These are phyloP conservation scores for Aspergillus costaricaensis DNA, from an alignment of 2,329 filamentous ascomycete species.

Conservation along the genomic window DNA sequence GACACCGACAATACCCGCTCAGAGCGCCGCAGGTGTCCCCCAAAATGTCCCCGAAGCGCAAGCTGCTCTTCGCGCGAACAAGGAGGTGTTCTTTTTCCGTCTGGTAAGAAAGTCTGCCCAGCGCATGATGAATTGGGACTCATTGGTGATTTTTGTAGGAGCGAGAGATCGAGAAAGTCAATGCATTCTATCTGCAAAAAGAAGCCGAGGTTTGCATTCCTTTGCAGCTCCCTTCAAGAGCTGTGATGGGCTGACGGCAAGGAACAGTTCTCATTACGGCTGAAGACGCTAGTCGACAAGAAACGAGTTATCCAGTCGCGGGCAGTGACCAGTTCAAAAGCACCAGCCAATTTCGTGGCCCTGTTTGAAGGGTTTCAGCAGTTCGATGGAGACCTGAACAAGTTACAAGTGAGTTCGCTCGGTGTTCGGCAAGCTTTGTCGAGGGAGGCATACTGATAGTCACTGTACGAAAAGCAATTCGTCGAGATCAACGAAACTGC, in stretches of 20 bases:
- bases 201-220: constrained; percentile 78
- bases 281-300: constrained; percentile 92
- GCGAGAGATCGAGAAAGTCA: constrained; percentile 97
- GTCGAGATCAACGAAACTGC: constrained; percentile 97
- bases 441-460: constrained; percentile 10
- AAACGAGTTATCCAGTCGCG: constrained; percentile 87
- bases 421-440: background rate
- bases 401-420: constrained; percentile 64
- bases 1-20: constrained; percentile 78
- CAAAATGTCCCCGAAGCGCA: constrained; percentile 69
- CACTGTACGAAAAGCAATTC: constrained; percentile 68
- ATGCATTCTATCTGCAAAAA: constrained; percentile 95
- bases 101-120: constrained; percentile 62
- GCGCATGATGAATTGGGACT: background rate
- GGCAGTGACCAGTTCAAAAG: constrained; percentile 72
- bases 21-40: constrained; percentile 57
- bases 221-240: constrained; percentile 5
- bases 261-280: constrained; percentile 79
- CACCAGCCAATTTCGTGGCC: constrained; percentile 90
- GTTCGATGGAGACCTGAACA: constrained; percentile 94
- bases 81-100: constrained; percentile 98
- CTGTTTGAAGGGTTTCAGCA: constrained; percentile 96
- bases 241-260: background rate
- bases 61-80: constrained; percentile 89
- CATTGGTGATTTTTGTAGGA: constrained; percentile 61